A percentile compares a stretch with the other conserved stretches of the same genome.
phyloP scores from a whole-genome alignment of 164 flowering plant genomes.

The Vitis vinifera region DNA sequence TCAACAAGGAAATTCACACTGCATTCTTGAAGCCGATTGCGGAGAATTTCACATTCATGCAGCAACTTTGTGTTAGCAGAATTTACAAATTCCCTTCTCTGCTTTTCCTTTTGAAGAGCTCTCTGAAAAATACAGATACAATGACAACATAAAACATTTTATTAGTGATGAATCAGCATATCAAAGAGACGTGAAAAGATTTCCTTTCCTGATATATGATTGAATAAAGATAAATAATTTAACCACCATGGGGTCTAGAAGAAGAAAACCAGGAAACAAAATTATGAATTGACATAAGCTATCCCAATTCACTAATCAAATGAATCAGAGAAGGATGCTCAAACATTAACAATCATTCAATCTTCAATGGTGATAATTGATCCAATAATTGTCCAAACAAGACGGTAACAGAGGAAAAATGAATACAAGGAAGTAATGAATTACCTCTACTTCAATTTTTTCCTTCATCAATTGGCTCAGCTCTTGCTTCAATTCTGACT shows the following conservation, averaged over 20 bases:
- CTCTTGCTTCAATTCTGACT: conserved; percentile 48
- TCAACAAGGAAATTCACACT: conserved; percentile 62
- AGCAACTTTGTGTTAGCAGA: conserved; percentile 59
- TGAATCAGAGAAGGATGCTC: no score
- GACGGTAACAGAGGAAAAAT: background rate
- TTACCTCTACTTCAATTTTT: conserved; percentile 79
- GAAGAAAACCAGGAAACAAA: no score
- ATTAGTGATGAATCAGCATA: background rate
- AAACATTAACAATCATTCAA: no score
- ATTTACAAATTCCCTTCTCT: conserved; percentile 42
- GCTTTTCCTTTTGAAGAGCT: conserved; percentile 60
- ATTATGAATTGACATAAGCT: no score
- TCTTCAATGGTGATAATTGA: background rate
- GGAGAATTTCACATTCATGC: conserved; percentile 74
- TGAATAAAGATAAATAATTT: no score
- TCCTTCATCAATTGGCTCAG: conserved; percentile 45
- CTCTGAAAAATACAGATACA: conserved; percentile 40
- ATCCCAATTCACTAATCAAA: no score
- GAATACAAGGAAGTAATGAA: background rate
- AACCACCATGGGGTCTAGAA: no score
- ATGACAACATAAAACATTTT: background rate
- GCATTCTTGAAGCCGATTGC: conserved; percentile 75
- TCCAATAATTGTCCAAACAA: background rate
- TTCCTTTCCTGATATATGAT: no score
- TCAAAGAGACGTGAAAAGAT: background rate